Evolutionary conservation across 164 flowering plant species (phyloP).

Genomic region (Nelumbo lutea): DNA sequence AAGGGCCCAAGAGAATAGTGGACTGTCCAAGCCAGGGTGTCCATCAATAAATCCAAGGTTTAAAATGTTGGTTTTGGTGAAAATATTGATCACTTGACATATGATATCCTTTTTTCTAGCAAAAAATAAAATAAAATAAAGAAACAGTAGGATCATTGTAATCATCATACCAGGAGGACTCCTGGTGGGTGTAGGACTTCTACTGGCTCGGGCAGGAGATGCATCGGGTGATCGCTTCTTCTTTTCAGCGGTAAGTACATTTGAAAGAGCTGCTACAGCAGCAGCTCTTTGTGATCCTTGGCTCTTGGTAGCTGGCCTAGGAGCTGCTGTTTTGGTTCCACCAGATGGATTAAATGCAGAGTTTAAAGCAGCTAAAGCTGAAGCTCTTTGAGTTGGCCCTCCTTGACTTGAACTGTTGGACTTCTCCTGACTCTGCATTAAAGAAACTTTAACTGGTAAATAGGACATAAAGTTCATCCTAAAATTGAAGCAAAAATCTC

Average conservation of each 20-base stretch:
- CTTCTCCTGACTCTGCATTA: slow-evolving; percentile 42
- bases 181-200: slow-evolving; percentile 40
- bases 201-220: slow-evolving; percentile 47
- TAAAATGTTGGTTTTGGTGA: no score
- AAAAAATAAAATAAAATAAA: background rate
- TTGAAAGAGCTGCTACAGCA: slow-evolving; percentile 94
- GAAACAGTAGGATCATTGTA: background rate
- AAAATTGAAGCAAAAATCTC: background rate
- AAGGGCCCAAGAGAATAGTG: no score
- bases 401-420: slow-evolving; percentile 65
- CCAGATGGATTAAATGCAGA: slow-evolving; percentile 79
- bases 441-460: background rate
- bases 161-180: slow-evolving; percentile 37
- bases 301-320: slow-evolving; percentile 34
- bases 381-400: slow-evolving; percentile 95
- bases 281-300: slow-evolving; percentile 98
- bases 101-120: background rate
- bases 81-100: no score
- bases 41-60: no score
- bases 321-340: slow-evolving; percentile 31
- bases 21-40: no score
- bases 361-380: slow-evolving; percentile 86
- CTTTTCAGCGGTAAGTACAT: slow-evolving; percentile 86
- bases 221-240: slow-evolving; percentile 45
- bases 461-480: background rate